Evolutionary conservation across 768 basidiomycete genomes (phyloP).

Genomic region (Podaxis sp.): DNA sequence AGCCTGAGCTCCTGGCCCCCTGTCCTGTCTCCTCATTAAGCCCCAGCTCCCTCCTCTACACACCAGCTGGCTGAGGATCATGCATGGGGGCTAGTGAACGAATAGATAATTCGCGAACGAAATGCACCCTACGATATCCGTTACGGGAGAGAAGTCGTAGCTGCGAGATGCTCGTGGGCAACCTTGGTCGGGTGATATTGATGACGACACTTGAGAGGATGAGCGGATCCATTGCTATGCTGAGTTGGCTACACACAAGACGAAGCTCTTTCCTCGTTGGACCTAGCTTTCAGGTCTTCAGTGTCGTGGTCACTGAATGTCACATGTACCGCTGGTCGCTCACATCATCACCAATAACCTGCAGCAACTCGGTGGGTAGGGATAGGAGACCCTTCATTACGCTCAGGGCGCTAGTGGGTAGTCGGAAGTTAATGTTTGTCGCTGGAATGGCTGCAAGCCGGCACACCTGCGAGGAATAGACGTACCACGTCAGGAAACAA

Average conservation of each 20-base stretch:
- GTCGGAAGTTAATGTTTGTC: not conserved
- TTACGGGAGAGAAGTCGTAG: not conserved
- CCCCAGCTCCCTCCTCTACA: slow-evolving; percentile 1
- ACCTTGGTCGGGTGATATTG: slow-evolving; percentile 2
- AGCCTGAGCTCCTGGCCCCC: not conserved
- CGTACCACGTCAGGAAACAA: not conserved
- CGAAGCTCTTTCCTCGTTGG: slow-evolving; percentile 3
- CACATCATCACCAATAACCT: slow-evolving; percentile 5
- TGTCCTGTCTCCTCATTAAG: not conserved
- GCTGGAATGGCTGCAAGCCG: not conserved
- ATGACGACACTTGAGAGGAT: slow-evolving; percentile 6
- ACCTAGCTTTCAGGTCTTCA: not conserved
- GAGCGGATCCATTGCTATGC: slow-evolving; percentile 2
- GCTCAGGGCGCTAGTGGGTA: not conserved
- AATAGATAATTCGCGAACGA: slow-evolving; percentile 6
- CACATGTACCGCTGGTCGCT: not conserved
- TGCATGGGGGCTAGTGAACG: not conserved
- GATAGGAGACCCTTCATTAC: not conserved
- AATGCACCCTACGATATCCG: not conserved
- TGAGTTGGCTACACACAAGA: slow-evolving; percentile 5
- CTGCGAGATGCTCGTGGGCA: not conserved
- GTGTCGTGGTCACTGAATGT: not conserved
- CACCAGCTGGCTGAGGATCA: not conserved
- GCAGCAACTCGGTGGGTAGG: slow-evolving; percentile 7
- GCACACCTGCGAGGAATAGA: not conserved